Conservation (phyloP, 805 yeast genomes). For the Wickerhamomyces chambardii region DNA sequence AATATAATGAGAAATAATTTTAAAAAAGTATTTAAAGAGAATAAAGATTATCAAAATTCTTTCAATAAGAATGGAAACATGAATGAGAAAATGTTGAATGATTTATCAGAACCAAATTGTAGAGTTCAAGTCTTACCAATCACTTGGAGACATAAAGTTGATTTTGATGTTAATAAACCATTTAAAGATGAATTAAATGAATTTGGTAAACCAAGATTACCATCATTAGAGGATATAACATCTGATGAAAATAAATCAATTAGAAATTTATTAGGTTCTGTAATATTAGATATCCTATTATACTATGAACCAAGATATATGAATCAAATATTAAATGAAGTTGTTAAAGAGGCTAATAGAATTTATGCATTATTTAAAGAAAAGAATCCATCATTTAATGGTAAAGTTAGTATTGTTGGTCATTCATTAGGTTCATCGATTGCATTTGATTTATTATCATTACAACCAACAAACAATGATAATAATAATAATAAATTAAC, state of each 20-base stretch:
- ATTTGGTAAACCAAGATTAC: constrained; percentile 36
- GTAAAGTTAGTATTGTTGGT: constrained; percentile 76
- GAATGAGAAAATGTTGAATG: too few relatives aligned
- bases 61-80: too few relatives aligned
- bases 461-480: constrained; percentile 25
- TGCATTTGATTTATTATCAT: constrained; percentile 60
- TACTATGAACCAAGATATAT: constrained; percentile 68
- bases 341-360: constrained; percentile 52
- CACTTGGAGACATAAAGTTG: constrained; percentile 79
- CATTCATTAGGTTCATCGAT: constrained; percentile 92
- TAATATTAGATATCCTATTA: constrained; percentile 72
- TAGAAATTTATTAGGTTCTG: constrained; percentile 77
- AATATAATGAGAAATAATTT: constrained; percentile 48
- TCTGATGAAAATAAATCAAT: constrained; percentile 71
- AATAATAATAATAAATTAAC: constrained; percentile 19
- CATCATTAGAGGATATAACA: constrained; percentile 63
- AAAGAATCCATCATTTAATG: constrained; percentile 66
- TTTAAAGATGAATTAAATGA: constrained; percentile 23
- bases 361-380: constrained; percentile 50
- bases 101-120: too few relatives aligned
- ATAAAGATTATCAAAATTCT: constrained; percentile 25
- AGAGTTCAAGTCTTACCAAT: constrained; percentile 82
- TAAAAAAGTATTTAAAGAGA: constrained; percentile 37
- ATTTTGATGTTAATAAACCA: constrained; percentile 42
- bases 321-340: constrained; percentile 51